Evolutionary conservation across 495 filamentous ascomycete species (phyloP).

Genomic region (Wilcoxina mikolae): DNA sequence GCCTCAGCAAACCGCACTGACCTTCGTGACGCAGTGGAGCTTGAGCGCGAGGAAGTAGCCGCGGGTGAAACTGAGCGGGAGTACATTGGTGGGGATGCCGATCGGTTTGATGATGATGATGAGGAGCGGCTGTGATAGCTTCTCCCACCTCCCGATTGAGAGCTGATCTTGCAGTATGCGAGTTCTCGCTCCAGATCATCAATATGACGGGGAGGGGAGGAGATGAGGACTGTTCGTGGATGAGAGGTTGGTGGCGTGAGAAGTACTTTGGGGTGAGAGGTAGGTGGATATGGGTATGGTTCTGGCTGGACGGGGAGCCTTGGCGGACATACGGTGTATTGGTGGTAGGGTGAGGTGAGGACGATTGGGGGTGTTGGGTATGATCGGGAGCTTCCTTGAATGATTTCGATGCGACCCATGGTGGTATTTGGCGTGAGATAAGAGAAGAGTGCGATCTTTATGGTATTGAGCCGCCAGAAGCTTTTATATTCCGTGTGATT

Average conservation of each 20-base stretch:
- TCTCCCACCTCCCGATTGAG: background rate
- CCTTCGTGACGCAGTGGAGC: background rate
- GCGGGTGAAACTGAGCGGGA: background rate
- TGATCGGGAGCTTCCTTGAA: too few relatives aligned
- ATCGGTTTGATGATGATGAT: background rate
- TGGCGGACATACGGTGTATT: background rate
- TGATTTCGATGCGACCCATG: too few relatives aligned
- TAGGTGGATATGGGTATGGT: background rate
- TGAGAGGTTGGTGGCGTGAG: background rate
- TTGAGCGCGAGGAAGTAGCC: background rate
- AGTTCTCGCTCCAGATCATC: background rate
- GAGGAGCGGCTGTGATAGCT: constrained; percentile 5
- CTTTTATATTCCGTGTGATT: background rate
- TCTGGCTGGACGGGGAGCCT: background rate
- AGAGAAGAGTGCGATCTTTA: background rate
- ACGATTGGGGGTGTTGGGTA: background rate
- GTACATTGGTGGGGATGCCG: background rate
- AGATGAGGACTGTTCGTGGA: background rate
- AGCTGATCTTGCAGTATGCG: background rate
- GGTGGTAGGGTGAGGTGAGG: background rate
- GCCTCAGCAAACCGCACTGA: background rate
- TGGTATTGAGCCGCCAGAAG: background rate
- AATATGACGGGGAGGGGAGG: background rate
- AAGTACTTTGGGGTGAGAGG: background rate
- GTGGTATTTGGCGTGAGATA: background rate